Conservation (phyloP, 169 alveolate species). For the Plasmodium sp. region DNA sequence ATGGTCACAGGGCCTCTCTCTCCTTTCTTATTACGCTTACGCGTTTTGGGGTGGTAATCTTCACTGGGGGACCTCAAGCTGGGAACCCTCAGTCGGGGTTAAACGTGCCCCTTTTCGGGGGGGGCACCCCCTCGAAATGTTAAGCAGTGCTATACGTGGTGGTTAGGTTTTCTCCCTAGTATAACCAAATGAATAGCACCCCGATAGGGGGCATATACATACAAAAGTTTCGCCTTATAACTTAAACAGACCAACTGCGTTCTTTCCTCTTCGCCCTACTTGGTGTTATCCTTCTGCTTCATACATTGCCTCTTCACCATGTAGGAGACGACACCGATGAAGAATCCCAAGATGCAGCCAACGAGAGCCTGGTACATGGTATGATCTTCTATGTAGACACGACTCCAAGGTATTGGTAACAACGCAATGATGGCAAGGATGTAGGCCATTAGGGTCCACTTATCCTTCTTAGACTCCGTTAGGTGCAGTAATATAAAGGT, state of each 20-base stretch:
- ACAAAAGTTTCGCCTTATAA: background rate
- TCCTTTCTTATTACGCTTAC: background rate
- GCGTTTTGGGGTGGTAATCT: background rate
- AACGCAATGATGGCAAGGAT: constrained; percentile 31
- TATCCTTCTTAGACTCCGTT: constrained; percentile 58
- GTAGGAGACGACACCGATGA: background rate
- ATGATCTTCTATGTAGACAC: constrained; percentile 77
- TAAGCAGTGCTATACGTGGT: background rate
- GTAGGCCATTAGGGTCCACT: constrained; percentile 58
- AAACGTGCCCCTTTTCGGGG: background rate
- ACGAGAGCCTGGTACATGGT: constrained; percentile 73
- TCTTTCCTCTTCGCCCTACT: background rate
- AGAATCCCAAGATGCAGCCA: constrained; percentile 73
- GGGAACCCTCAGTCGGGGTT: background rate
- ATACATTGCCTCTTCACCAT: background rate
- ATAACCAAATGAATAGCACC: background rate
- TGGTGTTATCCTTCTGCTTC: background rate
- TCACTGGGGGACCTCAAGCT: background rate
- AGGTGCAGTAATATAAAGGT: constrained; percentile 70
- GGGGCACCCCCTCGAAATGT: background rate
- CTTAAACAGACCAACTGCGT: background rate
- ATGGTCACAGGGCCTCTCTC: background rate
- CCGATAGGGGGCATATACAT: background rate
- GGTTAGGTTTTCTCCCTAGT: background rate
- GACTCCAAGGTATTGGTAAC: constrained; percentile 79